Conservation (phyloP, 306 rosid species). For the Pyrus betulifolia region DNA sequence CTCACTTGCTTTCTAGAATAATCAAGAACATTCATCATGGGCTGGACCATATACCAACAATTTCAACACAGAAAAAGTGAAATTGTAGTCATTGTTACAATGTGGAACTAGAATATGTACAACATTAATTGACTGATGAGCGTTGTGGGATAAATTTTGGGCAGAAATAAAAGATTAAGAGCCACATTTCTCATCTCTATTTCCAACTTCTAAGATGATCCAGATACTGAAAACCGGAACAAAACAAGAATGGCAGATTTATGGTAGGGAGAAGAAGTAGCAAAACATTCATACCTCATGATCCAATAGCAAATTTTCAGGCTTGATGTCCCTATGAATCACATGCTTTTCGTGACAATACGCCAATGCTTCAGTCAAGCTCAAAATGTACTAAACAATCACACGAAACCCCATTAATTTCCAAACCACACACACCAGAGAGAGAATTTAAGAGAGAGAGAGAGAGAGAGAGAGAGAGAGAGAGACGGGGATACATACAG, state of each 20-base stretch:
- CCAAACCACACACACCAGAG: not conserved
- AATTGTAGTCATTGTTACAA: not conserved
- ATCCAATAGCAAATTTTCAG: conserved; percentile 79
- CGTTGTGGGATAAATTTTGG: not conserved
- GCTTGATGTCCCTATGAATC: conserved; percentile 93
- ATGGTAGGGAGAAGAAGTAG: not conserved
- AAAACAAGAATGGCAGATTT: not conserved
- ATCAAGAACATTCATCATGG: not conserved
- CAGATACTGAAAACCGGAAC: too few relatives aligned
- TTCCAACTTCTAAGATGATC: not conserved
- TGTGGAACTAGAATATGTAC: not conserved
- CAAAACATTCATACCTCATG: conserved; percentile 48
- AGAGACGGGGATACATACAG: conserved; percentile 25
- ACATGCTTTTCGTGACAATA: conserved; percentile 89
- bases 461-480: not conserved
- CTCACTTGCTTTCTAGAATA: too few relatives aligned
- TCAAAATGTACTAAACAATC: conserved; percentile 51
- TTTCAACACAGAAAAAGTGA: not conserved
- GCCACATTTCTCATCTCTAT: not conserved
- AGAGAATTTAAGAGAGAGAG: not conserved
- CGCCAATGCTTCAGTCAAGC: conserved; percentile 77
- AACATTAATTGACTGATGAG: not conserved
- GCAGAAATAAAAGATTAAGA: not conserved
- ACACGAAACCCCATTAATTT: conserved; percentile 1
- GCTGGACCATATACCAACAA: not conserved